These are phyloP conservation scores for Aspergillaceae sp. DNA, from an alignment of 2,329 filamentous ascomycete genomes.

Conservation along the genomic window DNA sequence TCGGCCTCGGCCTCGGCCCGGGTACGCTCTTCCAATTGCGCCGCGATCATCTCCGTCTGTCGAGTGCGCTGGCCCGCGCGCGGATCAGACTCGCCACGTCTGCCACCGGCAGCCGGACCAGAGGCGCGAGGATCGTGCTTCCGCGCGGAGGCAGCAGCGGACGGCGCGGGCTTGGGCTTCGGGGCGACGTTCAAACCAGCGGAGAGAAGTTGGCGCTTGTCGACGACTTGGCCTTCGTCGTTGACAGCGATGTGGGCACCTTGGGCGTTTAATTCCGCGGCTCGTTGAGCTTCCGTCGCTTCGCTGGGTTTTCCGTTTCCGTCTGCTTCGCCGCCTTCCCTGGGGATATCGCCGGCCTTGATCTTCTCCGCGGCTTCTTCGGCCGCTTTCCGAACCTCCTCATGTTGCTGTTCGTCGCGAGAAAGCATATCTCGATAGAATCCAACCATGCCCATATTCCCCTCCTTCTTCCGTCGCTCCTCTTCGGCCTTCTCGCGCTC, in stretches of 20 bases:
- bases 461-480: slow-evolving; percentile 40
- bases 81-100: slow-evolving; percentile 13
- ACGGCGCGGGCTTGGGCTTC: slow-evolving; percentile 39
- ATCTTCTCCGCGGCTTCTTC: slow-evolving; percentile 34
- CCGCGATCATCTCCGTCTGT: slow-evolving; percentile 53
- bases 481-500: slow-evolving; percentile 46
- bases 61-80: slow-evolving; percentile 39
- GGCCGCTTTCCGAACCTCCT: slow-evolving; percentile 48
- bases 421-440: slow-evolving; percentile 55
- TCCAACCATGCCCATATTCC: slow-evolving; percentile 47
- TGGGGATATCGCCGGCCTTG: slow-evolving; percentile 26
- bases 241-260: slow-evolving; percentile 50
- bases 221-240: slow-evolving; percentile 56
- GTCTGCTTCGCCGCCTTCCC: slow-evolving; percentile 14
- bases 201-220: slow-evolving; percentile 54
- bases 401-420: slow-evolving; percentile 49
- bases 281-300: slow-evolving; percentile 42
- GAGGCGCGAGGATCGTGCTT: slow-evolving; percentile 3
- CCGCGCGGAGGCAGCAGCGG: slow-evolving; percentile 8
- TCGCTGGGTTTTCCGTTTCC: slow-evolving; percentile 13
- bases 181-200: slow-evolving; percentile 54
- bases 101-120: slow-evolving; percentile 9
- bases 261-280: slow-evolving; percentile 44
- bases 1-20: slow-evolving; percentile 52
- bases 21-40: slow-evolving; percentile 49